Evolutionary conservation across 306 rosid species (phyloP).

Genomic region (Macrotyloma uniflorum): DNA sequence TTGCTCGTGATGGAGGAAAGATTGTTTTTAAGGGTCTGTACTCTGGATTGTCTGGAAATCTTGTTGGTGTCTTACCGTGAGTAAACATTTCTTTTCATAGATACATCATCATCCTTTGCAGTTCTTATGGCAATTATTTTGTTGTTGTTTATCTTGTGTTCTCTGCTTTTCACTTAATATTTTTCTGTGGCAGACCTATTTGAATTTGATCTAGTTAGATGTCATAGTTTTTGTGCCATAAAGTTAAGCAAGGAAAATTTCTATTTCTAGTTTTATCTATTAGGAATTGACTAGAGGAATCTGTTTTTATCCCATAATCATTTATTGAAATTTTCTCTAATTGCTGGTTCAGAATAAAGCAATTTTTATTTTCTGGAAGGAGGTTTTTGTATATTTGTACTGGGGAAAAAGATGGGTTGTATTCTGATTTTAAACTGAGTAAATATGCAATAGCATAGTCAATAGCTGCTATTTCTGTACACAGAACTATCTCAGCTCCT

Average conservation of each 20-base stretch:
- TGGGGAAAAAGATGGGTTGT: neutral
- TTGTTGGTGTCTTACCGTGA: conserved; percentile 97
- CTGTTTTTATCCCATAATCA: neutral
- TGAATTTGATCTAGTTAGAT: neutral
- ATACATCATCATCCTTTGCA: neutral
- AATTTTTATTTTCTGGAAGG: conserved; percentile 13
- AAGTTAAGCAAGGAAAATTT: neutral
- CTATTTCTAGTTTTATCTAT: conserved; percentile 1
- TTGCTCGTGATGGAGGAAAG: conserved; percentile 80
- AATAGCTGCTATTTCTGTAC: neutral
- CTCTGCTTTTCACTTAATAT: conserved; percentile 7
- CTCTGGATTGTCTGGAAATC: conserved; percentile 90
- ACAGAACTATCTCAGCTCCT: neutral
- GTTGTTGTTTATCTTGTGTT: neutral
- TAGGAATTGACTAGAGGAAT: conserved; percentile 23
- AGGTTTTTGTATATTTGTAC: neutral
- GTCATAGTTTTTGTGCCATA: neutral
- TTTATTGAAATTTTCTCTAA: neutral
- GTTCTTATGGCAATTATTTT: neutral
- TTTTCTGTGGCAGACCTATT: conserved; percentile 6
- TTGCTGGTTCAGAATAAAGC: neutral
- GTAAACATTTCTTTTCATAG: conserved; percentile 41
- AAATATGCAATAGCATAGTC: neutral
- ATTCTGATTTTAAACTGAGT: neutral
- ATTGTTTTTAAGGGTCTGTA: conserved; percentile 84